A percentile compares a stretch with the other conserved stretches of the same genome.
These are phyloP conservation scores for Xerocomellus intermedius DNA, from an alignment of 768 basidiomycete genomes.

Conservation along the genomic window DNA sequence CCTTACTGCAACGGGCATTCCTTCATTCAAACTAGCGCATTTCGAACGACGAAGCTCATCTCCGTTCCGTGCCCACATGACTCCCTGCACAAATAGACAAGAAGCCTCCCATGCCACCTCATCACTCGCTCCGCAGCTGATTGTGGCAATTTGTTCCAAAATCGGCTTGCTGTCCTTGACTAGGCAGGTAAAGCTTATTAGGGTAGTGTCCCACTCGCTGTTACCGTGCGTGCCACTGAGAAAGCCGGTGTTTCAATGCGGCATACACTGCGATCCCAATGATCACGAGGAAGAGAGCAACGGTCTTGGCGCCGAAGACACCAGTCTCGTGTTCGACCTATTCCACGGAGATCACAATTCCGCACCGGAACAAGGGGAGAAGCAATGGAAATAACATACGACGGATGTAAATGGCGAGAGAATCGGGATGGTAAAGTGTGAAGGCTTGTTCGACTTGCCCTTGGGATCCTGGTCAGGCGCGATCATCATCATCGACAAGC, in stretches of 20 bases:
- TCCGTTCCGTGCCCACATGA: conserved; percentile 5
- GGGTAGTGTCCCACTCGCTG: not conserved
- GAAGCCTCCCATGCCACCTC: conserved; percentile 10
- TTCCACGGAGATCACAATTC: not conserved
- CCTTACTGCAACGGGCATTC: not conserved
- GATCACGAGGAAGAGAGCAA: conserved; percentile 41
- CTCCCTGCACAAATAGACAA: not conserved
- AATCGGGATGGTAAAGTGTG: conserved; percentile 77
- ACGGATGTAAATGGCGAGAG: conserved; percentile 79
- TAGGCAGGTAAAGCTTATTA: not conserved
- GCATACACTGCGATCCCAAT: conserved; percentile 42
- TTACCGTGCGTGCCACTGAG: conserved; percentile 15
- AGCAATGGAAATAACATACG: conserved; percentile 34
- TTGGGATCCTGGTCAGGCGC: conserved; percentile 15
- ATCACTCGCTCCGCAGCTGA: not conserved
- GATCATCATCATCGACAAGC: conserved; percentile 19
- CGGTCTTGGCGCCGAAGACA: conserved; percentile 48
- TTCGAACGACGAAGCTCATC: conserved; percentile 5
- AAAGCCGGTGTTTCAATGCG: conserved; percentile 41
- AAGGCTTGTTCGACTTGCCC: conserved; percentile 25
- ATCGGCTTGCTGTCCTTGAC: not conserved
- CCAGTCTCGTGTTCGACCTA: conserved; percentile 79
- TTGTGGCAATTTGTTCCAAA: conserved; percentile 10
- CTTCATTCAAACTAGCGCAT: not conserved
- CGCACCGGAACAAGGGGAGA: conserved; percentile 2